Evolutionary conservation across 768 basidiomycete genomes (phyloP).

Genomic region (Agrocybe praecox): DNA sequence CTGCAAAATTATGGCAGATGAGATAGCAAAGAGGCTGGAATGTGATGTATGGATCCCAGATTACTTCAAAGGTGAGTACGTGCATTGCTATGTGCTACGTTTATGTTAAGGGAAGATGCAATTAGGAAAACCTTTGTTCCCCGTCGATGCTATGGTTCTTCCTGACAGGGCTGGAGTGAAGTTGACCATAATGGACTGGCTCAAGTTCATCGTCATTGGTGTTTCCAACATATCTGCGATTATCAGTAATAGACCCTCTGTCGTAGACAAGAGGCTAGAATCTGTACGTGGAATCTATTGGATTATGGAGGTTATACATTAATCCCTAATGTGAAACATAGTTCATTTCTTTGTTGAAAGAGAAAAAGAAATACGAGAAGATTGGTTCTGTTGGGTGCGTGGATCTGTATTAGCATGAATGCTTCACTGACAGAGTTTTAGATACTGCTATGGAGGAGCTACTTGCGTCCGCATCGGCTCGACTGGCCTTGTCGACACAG

Average conservation of each 20-base stretch:
- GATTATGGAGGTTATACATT: no score
- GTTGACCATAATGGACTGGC: constrained; percentile 25
- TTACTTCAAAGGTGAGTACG: constrained; percentile 49
- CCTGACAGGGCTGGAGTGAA: constrained; percentile 36
- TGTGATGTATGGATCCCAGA: constrained; percentile 72
- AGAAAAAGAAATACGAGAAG: constrained; percentile 42
- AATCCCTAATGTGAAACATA: constrained; percentile 12
- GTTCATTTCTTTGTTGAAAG: constrained; percentile 39
- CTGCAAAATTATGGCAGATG: constrained; percentile 59
- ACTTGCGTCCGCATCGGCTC: constrained; percentile 36
- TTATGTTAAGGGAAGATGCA: background rate
- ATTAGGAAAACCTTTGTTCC: constrained; percentile 32
- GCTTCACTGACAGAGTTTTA: constrained; percentile 8
- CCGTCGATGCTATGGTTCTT: constrained; percentile 22
- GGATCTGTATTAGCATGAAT: background rate
- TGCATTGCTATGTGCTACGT: background rate
- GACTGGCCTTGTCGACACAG: constrained; percentile 34
- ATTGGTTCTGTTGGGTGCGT: constrained; percentile 46
- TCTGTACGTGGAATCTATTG: constrained; percentile 23
- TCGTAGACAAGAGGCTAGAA: constrained; percentile 30
- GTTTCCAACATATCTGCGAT: constrained; percentile 28
- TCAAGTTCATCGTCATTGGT: constrained; percentile 24
- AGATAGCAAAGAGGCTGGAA: constrained; percentile 43
- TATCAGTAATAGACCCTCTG: constrained; percentile 32
- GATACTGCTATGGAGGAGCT: constrained; percentile 47